Evolutionary conservation across 176 grass and related monocot species (phyloP), one percentile per base, ranked within the genome.

Genomic region (Oryza glaberrima): DNA sequence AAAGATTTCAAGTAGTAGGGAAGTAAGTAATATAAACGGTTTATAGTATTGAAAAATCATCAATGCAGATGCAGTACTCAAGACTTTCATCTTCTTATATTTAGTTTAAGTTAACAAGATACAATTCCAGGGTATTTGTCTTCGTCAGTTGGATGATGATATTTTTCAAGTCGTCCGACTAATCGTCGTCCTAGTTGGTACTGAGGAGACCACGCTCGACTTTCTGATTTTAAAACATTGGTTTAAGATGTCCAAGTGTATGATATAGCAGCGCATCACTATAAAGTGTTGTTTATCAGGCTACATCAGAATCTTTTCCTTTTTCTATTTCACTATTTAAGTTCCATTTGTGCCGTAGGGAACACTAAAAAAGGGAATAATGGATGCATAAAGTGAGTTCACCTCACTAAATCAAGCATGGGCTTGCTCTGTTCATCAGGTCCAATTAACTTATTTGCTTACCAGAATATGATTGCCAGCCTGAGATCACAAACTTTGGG

Each of bases 1-100:
- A 60, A 82, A 70, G 80, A 38, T 90, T 90, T 83, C 75, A 16
- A 83, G 80, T 60, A 44, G 79, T 36, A 69, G 49, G 28, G 5
- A 69, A 75, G 47, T 30, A 82, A 46, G 20, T 9, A 46, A 41
- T 71, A 17, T 19, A 61, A 66, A 73, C 54, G 56, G 13, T 78
- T 67, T 46, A 19, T 28, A 66, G 36, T 67, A 68, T 63, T 49
- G 58, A 79, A 64, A 58, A 70, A 70, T 44, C 35, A 23, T 40
- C 12, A 20, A 77, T 70, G 75, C n/a, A 76, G 68, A 82, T 73
- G 72, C 46, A 78, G 1, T 63, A 86, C 68, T 74, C 19, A 72
- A 47, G 40, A 77, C 56, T 6, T 67, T 28, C 16, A 14, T 35
- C 8, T 80, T 35, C 51, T 43, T 34, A 54, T 66, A 65, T 63